A percentile compares a stretch with the other conserved stretches of the same genome.
Evolutionary conservation across 2,329 filamentous ascomycete species (phyloP).

Genomic region (Biscogniauxia sp.): DNA sequence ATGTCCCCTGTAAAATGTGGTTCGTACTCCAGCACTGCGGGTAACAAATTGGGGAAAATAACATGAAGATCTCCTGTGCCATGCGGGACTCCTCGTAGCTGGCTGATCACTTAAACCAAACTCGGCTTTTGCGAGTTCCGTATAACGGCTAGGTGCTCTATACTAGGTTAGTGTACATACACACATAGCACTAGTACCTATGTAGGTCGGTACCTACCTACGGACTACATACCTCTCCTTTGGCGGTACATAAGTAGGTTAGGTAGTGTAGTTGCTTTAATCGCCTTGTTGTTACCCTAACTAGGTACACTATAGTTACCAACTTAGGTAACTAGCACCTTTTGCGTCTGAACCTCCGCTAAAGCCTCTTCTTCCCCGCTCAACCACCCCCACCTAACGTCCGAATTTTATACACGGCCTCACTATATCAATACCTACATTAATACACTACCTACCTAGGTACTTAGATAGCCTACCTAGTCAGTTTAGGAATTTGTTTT

Average conservation of each 20-base stretch:
- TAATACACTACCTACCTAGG: too few species aligned
- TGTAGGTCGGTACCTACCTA: too few species aligned
- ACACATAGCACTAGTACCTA: too few species aligned
- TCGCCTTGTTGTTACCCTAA: too few species aligned
- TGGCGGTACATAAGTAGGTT: too few species aligned
- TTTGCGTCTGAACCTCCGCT: not conserved
- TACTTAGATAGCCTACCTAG: too few species aligned
- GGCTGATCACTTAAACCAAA: constrained; percentile 22
- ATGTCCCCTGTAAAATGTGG: not conserved
- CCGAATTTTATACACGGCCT: not conserved
- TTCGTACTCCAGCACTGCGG: constrained; percentile 20
- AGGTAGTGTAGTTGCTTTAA: too few species aligned
- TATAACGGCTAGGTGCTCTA: not conserved
- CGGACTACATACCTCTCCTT: too few species aligned
- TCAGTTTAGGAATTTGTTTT: too few species aligned
- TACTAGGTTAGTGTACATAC: too few species aligned
- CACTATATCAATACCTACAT: too few species aligned
- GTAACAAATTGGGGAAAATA: constrained; percentile 22
- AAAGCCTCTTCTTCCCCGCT: not conserved
- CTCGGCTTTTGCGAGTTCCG: constrained; percentile 5
- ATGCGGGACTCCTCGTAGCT: constrained; percentile 7
- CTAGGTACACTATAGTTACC: too few species aligned
- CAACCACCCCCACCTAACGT: not conserved
- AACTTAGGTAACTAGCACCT: not conserved
- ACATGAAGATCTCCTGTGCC: constrained; percentile 15